Evolutionary conservation across 1,284 basidiomycete genomes (phyloP).

Genomic region (Fereydounia khargensis): DNA sequence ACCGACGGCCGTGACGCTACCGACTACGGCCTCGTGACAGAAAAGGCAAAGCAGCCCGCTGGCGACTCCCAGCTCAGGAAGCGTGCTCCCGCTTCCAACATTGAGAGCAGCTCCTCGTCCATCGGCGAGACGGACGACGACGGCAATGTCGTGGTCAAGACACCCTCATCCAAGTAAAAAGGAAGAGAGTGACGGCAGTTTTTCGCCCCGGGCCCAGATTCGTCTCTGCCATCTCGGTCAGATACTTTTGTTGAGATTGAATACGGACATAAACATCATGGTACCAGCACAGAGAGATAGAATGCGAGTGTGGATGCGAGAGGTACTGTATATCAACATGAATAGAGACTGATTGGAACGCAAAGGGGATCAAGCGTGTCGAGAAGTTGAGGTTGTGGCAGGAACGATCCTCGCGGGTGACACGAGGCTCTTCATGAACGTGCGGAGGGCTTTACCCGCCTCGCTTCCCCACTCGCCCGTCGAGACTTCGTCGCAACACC

Average conservation of each 20-base stretch:
- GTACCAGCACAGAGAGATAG: no score
- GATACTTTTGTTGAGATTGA: no score
- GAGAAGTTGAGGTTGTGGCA: no score
- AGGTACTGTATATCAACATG: no score
- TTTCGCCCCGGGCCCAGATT: no score
- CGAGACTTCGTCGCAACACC: slow-evolving; percentile 50
- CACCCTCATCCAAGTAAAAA: neutral
- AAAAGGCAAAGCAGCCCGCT: slow-evolving; percentile 7
- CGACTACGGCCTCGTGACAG: slow-evolving; percentile 35
- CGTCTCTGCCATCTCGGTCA: no score
- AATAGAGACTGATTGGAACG: no score
- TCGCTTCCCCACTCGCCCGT: slow-evolving; percentile 43
- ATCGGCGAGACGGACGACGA: neutral
- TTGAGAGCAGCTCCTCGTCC: neutral
- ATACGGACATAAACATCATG: no score
- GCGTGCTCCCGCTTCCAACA: neutral
- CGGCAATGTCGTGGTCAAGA: neutral
- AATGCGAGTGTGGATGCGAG: no score
- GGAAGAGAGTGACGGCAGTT: no score
- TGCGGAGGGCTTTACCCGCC: slow-evolving; percentile 34
- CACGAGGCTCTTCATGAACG: slow-evolving; percentile 27
- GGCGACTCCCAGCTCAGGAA: neutral
- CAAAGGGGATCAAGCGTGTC: no score
- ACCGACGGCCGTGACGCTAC: slow-evolving; percentile 21
- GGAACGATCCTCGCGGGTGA: slow-evolving; percentile 5